Base-by-base conservation (phyloP, 371 early-diverging fungal species). In the Mucor plumbeus region DNA sequence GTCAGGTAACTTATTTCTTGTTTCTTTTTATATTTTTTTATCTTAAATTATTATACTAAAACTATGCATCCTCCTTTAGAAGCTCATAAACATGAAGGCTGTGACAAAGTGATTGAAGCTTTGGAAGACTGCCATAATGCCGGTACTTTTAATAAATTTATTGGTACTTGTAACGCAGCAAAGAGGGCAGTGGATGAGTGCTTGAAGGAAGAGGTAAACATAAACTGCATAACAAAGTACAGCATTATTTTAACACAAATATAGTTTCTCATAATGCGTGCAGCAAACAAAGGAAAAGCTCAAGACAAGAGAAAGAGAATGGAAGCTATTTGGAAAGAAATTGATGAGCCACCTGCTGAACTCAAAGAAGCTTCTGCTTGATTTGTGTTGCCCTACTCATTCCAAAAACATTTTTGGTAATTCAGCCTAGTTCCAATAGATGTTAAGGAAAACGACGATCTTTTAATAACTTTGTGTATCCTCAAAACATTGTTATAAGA, bases 11-110 rank as follows among this genome's bases (percentile, higher is more conserved):
- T 31, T 56, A 15, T n/a, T 35, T 55, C 35, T 26, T 40, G 17
- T 13, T 39, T 39, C 38, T 33, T 59, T 38, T 59, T 43, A 33
- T 15, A 26, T 35, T 5, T 17, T 36, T 58, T 58, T 19, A 17
- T 3, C 14, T 38, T 19, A 35, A 6, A 58, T 40, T 9, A 36
- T 9, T 59, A 59, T 9, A 31, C 43, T 48, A 54, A n/a, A 40
- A 68, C 33, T 19, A 82, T 82, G 83, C 83, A 82, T 72, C 83
- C 83, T 17, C 80, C 69, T 44, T 75, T 82, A 75, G 75, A 75
- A 41, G 67, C 70, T 11, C 79, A 82, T 63, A 80, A 72, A 48
- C 74, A 82, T 34, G 74, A 80, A 75, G 78, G 80, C 33, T 82
- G 83, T 61, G 72, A 76, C 26, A 63, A 69, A 5, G 80, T 74